Evolutionary conservation across 305 asterid genomes (phyloP).

Genomic region (Fraxinus floribunda): DNA sequence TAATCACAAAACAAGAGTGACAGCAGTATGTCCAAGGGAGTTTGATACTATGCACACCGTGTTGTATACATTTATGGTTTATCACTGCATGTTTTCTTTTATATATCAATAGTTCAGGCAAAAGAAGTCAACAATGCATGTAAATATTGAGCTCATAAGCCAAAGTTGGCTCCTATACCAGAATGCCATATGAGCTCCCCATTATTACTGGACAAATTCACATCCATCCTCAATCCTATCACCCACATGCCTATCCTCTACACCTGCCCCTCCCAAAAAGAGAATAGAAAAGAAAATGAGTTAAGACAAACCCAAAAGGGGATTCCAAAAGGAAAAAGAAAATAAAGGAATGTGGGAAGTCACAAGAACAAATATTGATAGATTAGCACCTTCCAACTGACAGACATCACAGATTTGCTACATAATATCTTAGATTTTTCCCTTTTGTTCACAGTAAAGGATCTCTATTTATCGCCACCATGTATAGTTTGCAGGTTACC

Average conservation of each 20-base stretch:
- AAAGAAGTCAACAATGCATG: neutral
- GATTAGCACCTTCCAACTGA: neutral
- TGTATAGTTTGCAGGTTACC: conserved; percentile 68
- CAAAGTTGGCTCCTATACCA: neutral
- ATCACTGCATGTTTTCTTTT: neutral
- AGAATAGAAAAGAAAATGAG: neutral
- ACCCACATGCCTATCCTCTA: neutral
- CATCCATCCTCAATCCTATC: neutral
- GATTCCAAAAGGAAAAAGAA: neutral
- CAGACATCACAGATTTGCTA: neutral
- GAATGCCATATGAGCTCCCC: neutral
- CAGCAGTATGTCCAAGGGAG: neutral
- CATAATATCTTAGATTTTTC: neutral
- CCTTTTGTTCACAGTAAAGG: neutral
- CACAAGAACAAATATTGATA: neutral
- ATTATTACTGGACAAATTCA: neutral
- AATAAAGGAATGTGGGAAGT: neutral
- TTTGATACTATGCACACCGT: neutral
- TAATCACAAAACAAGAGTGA: neutral
- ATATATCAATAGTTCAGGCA: neutral
- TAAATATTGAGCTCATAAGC: neutral
- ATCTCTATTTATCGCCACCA: neutral
- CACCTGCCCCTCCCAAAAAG: neutral
- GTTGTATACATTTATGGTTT: neutral
- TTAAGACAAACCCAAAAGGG: neutral